Evolutionary conservation across 176 grass and related monocot species (phyloP).

Genomic region (Pharus latifolius): DNA sequence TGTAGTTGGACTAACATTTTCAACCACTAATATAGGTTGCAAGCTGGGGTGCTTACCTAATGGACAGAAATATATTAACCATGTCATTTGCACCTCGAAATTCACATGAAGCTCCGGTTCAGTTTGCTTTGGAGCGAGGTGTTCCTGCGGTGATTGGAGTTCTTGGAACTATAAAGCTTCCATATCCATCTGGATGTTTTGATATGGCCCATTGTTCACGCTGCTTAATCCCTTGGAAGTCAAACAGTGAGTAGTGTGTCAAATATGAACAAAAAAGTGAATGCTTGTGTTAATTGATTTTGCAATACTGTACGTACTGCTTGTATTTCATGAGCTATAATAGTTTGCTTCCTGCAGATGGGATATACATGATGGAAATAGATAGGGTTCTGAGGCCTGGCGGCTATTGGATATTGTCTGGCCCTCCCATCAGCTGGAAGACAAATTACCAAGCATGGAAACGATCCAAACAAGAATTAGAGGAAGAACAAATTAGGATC

Average conservation of each 20-base stretch:
- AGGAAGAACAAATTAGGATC: conserved; percentile 43
- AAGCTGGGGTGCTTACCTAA: conserved; percentile 71
- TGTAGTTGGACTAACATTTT: conserved; percentile 14
- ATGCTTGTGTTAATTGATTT: neutral
- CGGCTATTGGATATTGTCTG: conserved; percentile 82
- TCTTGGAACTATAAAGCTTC: conserved; percentile 71
- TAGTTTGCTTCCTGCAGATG: conserved; percentile 40
- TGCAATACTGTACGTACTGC: neutral
- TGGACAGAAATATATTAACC: conserved; percentile 71
- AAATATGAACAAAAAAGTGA: neutral
- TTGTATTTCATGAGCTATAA: neutral
- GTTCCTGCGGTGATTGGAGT: conserved; percentile 77
- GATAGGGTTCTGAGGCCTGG: conserved; percentile 73
- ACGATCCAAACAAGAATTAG: conserved; percentile 41
- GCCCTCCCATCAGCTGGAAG: conserved; percentile 68
- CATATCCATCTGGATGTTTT: conserved; percentile 65
- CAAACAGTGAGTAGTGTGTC: conserved; percentile 49
- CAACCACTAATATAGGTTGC: conserved; percentile 34
- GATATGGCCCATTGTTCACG: conserved; percentile 81
- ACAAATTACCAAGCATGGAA: conserved; percentile 50
- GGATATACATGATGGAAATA: conserved; percentile 87
- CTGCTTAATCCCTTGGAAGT: conserved; percentile 66
- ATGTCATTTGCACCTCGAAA: conserved; percentile 86
- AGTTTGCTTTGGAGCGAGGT: conserved; percentile 81
- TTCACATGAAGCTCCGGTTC: conserved; percentile 56